Base-by-base conservation (phyloP, 495 filamentous ascomycete genomes). In the Penicillium malachiteum region DNA sequence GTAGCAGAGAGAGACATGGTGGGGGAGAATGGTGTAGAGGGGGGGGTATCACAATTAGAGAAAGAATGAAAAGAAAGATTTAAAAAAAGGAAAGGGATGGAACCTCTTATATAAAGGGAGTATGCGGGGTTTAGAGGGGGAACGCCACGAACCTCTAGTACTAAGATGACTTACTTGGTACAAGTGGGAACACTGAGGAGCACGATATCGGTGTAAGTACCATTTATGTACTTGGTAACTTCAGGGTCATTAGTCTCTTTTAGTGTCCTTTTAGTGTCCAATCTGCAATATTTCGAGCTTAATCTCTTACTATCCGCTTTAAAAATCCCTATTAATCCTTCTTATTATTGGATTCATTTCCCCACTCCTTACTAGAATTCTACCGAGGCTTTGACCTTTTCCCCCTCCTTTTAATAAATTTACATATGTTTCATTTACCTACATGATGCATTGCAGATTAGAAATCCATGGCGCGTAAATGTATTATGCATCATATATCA, bases 1-100 rank as follows among this genome's bases (percentile, higher is more conserved):
- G 71, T 71, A 51, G 72, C 60, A 41, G 64, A 73, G 26, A 77
- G 68, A 33, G 72, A 58, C 74, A 77, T 77, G 52, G 47, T 72
- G 65, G 35, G 34, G 57, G 38, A 17, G 48, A 50, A 12, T 26
- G 4, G 21, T 26, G 31, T 34, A 50, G 57, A 42, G 57, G 8
- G 11, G n/a, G 33, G 33, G 57, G 66, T 62, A 64, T 62, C 48
- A 59, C 40, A 47, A 48, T 49, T 31, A 41, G 43, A 39, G 52
- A 31, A 53, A 52, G 44, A 18, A 63, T 47, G 51, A 33, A 52
- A 49, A 40, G 30, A 37, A 51, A 45, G 1, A 9, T 2, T 11
- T 32, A 42, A n/a, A 49, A 37, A 13, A 43, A 50, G 35, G 49
- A 39, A 49, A 40, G 40, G 41, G 16, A 45, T 52, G 39, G 31